A percentile compares a stretch with the other conserved stretches of the same genome.
phyloP scores from a whole-genome alignment of 345 rosid genomes.

The Sonneratia alba region DNA sequence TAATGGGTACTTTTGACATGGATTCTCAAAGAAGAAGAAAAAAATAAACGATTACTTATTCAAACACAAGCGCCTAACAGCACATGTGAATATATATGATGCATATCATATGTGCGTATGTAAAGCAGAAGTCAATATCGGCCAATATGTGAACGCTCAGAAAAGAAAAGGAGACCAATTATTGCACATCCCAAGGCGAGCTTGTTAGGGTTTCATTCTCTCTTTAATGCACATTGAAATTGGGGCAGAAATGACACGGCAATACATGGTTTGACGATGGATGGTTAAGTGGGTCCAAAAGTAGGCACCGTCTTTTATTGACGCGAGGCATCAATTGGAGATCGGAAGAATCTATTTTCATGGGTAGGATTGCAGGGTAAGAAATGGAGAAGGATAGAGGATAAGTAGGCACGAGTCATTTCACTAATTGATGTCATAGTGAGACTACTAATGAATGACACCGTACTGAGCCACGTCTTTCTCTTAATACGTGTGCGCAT shows the following conservation, averaged over 20 bases:
- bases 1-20: too few relatives aligned
- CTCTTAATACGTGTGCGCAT: too few relatives aligned
- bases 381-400: too few relatives aligned
- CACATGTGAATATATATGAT: not conserved
- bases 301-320: slow-evolving; percentile 44
- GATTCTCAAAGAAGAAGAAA: too few relatives aligned
- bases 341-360: too few relatives aligned
- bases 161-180: not conserved
- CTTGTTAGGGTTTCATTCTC: not conserved
- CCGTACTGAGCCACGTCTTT: too few relatives aligned
- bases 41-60: not conserved
- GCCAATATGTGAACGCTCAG: not conserved
- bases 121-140: not conserved
- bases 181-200: not conserved
- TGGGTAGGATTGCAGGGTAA: too few relatives aligned
- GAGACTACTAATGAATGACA: too few relatives aligned
- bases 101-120: not conserved
- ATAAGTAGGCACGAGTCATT: too few relatives aligned
- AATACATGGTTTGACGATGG: slow-evolving; percentile 8
- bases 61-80: not conserved
- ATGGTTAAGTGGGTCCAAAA: slow-evolving; percentile 27
- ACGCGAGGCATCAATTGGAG: slow-evolving; percentile 5
- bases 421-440: too few relatives aligned
- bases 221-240: slow-evolving; percentile 17
- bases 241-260: slow-evolving; percentile 24